Evolutionary conservation across 2,329 filamentous ascomycete species (phyloP).

Genomic region (Penicillium corylophilum): DNA sequence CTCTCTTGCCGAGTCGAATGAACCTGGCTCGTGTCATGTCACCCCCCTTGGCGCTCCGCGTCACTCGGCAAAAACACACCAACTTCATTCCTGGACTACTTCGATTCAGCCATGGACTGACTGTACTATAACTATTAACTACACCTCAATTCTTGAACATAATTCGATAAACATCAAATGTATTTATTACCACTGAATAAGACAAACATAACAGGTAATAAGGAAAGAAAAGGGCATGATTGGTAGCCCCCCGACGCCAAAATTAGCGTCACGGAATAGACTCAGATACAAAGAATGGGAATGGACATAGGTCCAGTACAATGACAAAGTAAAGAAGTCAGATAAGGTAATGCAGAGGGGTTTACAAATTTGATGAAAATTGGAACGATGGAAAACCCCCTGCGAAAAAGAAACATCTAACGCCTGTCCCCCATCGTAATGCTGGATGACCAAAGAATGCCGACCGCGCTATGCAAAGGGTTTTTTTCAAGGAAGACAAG

Average conservation of each 20-base stretch:
- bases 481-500: slow-evolving; percentile 24
- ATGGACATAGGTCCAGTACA: slow-evolving; percentile 2
- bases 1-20: not conserved
- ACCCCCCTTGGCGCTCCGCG: not conserved
- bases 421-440: slow-evolving; percentile 35
- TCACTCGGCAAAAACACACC: not conserved
- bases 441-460: slow-evolving; percentile 35
- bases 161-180: not conserved
- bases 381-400: not conserved
- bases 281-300: slow-evolving; percentile 4
- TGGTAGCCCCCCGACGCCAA: slow-evolving; percentile 3
- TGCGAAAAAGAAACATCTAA: slow-evolving; percentile 26
- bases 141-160: not conserved
- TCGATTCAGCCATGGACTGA: not conserved
- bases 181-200: slow-evolving; percentile 8
- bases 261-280: not conserved
- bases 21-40: not conserved
- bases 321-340: slow-evolving; percentile 6
- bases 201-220: not conserved
- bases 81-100: not conserved
- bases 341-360: slow-evolving; percentile 9
- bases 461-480: slow-evolving; percentile 43
- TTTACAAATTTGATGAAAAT: slow-evolving; percentile 10
- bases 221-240: not conserved
- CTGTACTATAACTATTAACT: not conserved